Conservation (phyloP, 805 yeast species). For the Zygosaccharomyces gambellarensis region DNA sequence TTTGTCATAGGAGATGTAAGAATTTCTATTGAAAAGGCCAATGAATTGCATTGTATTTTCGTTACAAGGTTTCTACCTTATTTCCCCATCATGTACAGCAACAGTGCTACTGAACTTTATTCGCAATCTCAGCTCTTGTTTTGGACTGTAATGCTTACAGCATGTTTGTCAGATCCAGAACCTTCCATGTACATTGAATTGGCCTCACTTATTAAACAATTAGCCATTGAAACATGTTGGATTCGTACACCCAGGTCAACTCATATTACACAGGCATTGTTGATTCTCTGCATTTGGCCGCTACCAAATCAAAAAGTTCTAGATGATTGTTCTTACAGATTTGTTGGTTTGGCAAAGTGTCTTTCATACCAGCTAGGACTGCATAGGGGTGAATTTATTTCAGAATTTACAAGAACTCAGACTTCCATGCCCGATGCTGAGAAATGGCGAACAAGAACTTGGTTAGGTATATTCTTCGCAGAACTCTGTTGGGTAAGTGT, state of each 20-base stretch:
- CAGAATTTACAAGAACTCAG: conserved; percentile 86
- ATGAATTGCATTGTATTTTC: conserved; percentile 66
- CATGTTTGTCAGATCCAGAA: conserved; percentile 80
- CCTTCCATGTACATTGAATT: conserved; percentile 74
- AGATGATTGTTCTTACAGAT: conserved; percentile 88
- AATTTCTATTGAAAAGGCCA: conserved; percentile 62
- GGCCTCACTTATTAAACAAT: conserved; percentile 72
- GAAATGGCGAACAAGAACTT: conserved; percentile 88
- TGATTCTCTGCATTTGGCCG: conserved; percentile 88
- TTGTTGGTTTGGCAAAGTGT: conserved; percentile 80
- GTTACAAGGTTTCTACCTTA: conserved; percentile 64
- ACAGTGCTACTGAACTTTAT: conserved; percentile 69
- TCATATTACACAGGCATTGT: conserved; percentile 84
- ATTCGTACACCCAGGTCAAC: conserved; percentile 88
- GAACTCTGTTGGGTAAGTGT: conserved; percentile 90
- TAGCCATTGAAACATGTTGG: conserved; percentile 92
- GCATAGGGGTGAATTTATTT: conserved; percentile 86
- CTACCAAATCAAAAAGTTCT: conserved; percentile 86
- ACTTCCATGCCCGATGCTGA: conserved; percentile 86
- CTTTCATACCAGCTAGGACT: conserved; percentile 81
- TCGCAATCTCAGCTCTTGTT: conserved; percentile 78
- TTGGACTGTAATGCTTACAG: conserved; percentile 88
- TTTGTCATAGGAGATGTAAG: conserved; percentile 73
- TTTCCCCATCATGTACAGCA: conserved; percentile 71
- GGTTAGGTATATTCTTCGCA: conserved; percentile 83